Percentiles rank a stretch among this genome's conserved stretches.
Conservation (phyloP, 1,284 basidiomycete genomes). For the Papiliotrema fonsecae region DNA sequence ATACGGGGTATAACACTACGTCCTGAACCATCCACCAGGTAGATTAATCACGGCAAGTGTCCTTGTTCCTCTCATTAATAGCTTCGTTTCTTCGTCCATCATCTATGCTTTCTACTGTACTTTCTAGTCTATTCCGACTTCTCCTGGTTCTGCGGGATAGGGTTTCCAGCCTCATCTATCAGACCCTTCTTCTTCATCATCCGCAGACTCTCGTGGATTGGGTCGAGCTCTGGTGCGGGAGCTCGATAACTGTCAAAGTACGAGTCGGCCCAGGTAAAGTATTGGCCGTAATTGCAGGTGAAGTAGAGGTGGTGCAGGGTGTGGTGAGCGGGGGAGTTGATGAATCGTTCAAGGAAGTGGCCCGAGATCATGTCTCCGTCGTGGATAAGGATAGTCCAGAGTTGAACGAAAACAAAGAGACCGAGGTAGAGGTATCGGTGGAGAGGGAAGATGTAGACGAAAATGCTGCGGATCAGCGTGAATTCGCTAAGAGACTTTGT, state of each 20-base stretch:
- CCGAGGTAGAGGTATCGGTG: constrained; percentile 76
- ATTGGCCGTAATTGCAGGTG: constrained; percentile 93
- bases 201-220: constrained; percentile 60
- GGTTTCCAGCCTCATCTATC: constrained; percentile 31
- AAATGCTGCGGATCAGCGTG: constrained; percentile 52
- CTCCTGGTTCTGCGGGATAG: constrained; percentile 21
- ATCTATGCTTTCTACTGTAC: no score
- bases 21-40: no score
- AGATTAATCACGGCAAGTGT: no score
- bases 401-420: constrained; percentile 82
- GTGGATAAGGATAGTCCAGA: constrained; percentile 93
- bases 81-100: no score
- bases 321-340: constrained; percentile 97
- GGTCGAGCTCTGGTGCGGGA: constrained; percentile 77
- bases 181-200: constrained; percentile 47
- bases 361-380: constrained; percentile 99
- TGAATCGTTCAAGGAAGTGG: constrained; percentile 75
- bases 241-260: constrained; percentile 80
- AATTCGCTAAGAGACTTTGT: neutral
- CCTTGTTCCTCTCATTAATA: no score
- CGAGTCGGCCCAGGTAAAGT: constrained; percentile 94
- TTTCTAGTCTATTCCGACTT: constrained; percentile 15
- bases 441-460: constrained; percentile 85
- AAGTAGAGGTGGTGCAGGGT: constrained; percentile 95
- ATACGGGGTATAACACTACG: no score